phyloP scores from a whole-genome alignment of 129 eudicot genomes.

The Chrysanthemum makinoi region DNA sequence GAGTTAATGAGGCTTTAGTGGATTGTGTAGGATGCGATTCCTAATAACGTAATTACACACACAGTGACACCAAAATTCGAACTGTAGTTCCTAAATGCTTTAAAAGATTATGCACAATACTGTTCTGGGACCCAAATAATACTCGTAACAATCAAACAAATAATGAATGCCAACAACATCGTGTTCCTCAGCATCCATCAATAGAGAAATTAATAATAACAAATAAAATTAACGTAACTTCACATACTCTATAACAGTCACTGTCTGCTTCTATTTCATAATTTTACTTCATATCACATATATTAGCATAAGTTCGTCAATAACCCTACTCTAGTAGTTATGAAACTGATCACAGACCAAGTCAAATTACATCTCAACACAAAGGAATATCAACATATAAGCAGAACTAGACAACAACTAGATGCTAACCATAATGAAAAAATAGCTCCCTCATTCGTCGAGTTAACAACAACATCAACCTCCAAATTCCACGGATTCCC shows the following conservation, averaged over 20 bases:
- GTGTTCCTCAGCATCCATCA: background rate
- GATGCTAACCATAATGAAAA: no score
- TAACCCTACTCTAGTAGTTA: no score
- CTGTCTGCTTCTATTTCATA: background rate
- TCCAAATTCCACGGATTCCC: slow-evolving; percentile 98
- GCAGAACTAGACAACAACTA: no score
- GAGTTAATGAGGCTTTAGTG: no score
- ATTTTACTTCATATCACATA: background rate
- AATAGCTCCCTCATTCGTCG: slow-evolving; percentile 82
- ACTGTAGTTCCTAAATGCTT: background rate
- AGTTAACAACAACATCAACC: slow-evolving; percentile 98
- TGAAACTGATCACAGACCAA: no score
- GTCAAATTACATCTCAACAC: no score
- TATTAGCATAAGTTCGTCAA: no score
- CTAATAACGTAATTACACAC: background rate
- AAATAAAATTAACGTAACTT: background rate
- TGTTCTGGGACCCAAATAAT: background rate
- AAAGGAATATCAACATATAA: no score
- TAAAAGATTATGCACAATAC: background rate
- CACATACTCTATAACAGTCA: background rate
- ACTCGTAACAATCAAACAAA: no score
- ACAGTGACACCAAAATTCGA: background rate
- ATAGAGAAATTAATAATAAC: background rate
- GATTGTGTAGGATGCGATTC: no score
- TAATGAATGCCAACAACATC: background rate